Evolutionary conservation across 1,139 yeast genomes (phyloP).

Genomic region (Magnusiomyces clavatus): DNA sequence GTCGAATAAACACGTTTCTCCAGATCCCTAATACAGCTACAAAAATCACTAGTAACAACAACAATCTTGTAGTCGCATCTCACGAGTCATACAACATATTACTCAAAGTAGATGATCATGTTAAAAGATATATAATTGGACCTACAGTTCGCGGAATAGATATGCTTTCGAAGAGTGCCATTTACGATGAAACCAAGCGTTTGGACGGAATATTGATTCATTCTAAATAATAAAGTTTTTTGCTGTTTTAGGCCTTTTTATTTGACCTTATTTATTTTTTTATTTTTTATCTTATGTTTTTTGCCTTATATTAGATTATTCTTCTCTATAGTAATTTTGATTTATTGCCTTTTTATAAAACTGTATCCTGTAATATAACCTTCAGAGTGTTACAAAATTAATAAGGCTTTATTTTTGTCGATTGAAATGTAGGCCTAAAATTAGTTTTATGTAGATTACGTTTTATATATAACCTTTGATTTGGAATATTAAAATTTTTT

Average conservation of each 20-base stretch:
- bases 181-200: constrained; percentile 24
- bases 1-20: constrained; percentile 18
- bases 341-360: too few species aligned
- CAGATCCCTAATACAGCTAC: constrained; percentile 1
- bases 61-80: neutral
- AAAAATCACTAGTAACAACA: neutral
- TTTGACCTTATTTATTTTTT: too few species aligned
- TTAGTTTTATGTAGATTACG: too few species aligned
- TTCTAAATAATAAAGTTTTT: constrained; percentile 3
- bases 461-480: too few species aligned
- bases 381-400: too few species aligned
- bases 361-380: too few species aligned
- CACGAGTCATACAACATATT: constrained; percentile 22
- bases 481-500: too few species aligned
- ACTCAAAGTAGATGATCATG: constrained; percentile 23
- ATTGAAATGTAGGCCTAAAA: too few species aligned
- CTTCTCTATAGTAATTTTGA: too few species aligned
- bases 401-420: too few species aligned
- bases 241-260: neutral
- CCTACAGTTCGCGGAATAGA: constrained; percentile 27
- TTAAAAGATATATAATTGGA: constrained; percentile 21
- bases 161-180: constrained; percentile 20
- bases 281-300: too few species aligned
- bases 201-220: constrained; percentile 22
- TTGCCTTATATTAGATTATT: too few species aligned